A percentile compares a stretch with the other conserved stretches of the same genome.
Evolutionary conservation across 495 filamentous ascomycete species (phyloP).

Genomic region (Gamarada debralockiae): DNA sequence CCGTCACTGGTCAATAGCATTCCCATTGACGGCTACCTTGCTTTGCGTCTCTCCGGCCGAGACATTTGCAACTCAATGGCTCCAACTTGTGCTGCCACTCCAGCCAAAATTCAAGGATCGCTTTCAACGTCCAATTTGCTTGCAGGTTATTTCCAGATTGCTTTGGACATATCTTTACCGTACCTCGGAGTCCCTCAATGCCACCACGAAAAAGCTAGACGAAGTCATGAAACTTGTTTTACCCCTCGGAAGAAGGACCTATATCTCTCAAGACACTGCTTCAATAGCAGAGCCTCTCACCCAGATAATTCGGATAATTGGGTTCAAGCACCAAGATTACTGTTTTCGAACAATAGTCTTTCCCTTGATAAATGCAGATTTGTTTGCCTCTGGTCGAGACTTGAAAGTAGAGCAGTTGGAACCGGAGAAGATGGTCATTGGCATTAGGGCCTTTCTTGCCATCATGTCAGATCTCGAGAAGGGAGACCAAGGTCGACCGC

Average conservation of each 20-base stretch:
- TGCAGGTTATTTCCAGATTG: slow-evolving; percentile 88
- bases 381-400: slow-evolving; percentile 74
- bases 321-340: slow-evolving; percentile 87
- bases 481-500: slow-evolving; percentile 70
- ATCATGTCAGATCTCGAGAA: slow-evolving; percentile 95
- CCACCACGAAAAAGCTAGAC: slow-evolving; percentile 74
- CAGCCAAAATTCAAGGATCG: slow-evolving; percentile 82
- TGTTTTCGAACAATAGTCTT: slow-evolving; percentile 92
- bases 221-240: slow-evolving; percentile 81
- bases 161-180: slow-evolving; percentile 95
- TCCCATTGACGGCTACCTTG: slow-evolving; percentile 78
- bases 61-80: slow-evolving; percentile 78
- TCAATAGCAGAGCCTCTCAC: slow-evolving; percentile 83
- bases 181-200: slow-evolving; percentile 63
- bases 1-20: slow-evolving; percentile 82
- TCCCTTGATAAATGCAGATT: slow-evolving; percentile 87
- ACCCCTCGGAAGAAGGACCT: slow-evolving; percentile 68
- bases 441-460: slow-evolving; percentile 86
- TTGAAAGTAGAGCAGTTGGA: slow-evolving; percentile 89
- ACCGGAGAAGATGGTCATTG: slow-evolving; percentile 93
- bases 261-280: slow-evolving; percentile 69
- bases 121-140: slow-evolving; percentile 67
- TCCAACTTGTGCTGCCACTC: slow-evolving; percentile 69
- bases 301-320: slow-evolving; percentile 92
- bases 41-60: slow-evolving; percentile 86